These are phyloP conservation scores for Zymoseptoria pseudotritici DNA, from an alignment of 2,329 filamentous ascomycete genomes.

Conservation along the genomic window DNA sequence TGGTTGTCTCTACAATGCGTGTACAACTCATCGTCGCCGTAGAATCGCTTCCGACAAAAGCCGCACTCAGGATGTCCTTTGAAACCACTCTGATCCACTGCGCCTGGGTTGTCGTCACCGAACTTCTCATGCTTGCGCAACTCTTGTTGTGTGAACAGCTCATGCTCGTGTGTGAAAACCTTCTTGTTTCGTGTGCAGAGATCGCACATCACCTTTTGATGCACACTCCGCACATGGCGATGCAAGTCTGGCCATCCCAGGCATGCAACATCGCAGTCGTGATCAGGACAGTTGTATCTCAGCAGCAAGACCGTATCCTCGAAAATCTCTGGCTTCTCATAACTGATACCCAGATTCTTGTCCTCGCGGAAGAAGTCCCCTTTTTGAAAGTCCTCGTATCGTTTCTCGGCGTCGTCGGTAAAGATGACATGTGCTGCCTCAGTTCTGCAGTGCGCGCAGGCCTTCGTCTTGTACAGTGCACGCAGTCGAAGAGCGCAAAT, in stretches of 20 bases:
- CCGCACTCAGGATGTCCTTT: conserved; percentile 90
- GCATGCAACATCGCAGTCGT: conserved; percentile 76
- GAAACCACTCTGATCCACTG: conserved; percentile 88
- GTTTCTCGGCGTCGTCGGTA: conserved; percentile 74
- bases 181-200: conserved; percentile 92
- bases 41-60: conserved; percentile 88
- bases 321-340: conserved; percentile 80
- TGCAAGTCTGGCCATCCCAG: conserved; percentile 72
- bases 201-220: conserved; percentile 85
- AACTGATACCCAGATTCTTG: conserved; percentile 82
- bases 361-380: conserved; percentile 71
- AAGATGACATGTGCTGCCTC: conserved; percentile 80
- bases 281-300: conserved; percentile 89
- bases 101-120: conserved; percentile 85
- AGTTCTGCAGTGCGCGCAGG: conserved; percentile 90
- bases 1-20: conserved; percentile 89
- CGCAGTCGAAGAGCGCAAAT: conserved; percentile 88
- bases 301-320: conserved; percentile 83
- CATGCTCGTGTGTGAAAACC: conserved; percentile 96
- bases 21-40: conserved; percentile 91
- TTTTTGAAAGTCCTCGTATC: conserved; percentile 73
- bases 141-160: conserved; percentile 75
- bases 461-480: conserved; percentile 91
- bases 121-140: conserved; percentile 80
- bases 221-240: conserved; percentile 70